Evolutionary conservation across 2,329 filamentous ascomycete species (phyloP).

Genomic region (Esteya vermicola): DNA sequence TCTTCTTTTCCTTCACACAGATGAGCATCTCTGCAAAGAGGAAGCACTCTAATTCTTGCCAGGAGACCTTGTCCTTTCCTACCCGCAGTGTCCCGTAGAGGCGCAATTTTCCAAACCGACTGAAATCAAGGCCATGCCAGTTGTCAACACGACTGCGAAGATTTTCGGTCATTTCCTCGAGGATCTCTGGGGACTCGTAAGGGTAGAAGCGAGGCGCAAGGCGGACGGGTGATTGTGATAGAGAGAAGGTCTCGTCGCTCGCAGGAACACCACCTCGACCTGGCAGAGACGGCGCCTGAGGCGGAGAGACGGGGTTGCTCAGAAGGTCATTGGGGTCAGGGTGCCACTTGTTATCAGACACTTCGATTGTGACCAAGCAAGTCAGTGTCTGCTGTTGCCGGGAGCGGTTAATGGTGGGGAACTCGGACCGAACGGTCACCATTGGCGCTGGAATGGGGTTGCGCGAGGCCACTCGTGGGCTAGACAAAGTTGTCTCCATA

Average conservation of each 20-base stretch:
- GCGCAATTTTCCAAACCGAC: constrained; percentile 81
- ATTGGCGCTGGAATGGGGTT: constrained; percentile 84
- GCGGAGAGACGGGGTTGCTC: constrained; percentile 24
- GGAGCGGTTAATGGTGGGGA: constrained; percentile 82
- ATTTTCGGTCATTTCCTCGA: constrained; percentile 78
- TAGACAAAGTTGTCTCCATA: constrained; percentile 76
- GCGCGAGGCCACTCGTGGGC: constrained; percentile 55
- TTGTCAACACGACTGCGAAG: constrained; percentile 85
- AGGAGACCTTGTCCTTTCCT: constrained; percentile 89
- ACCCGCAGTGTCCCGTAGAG: constrained; percentile 83
- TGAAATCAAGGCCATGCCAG: constrained; percentile 93
- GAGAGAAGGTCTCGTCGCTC: constrained; percentile 40
- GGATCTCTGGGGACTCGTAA: constrained; percentile 59
- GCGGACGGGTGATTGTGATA: constrained; percentile 44
- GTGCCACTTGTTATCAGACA: constrained; percentile 82
- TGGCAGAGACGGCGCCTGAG: constrained; percentile 19
- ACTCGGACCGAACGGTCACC: constrained; percentile 93
- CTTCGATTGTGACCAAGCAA: constrained; percentile 86
- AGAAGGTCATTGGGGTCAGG: constrained; percentile 71
- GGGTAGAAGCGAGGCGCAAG: constrained; percentile 48
- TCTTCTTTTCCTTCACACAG: constrained; percentile 95
- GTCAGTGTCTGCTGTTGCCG: constrained; percentile 91
- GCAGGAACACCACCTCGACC: constrained; percentile 24
- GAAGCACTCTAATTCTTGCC: constrained; percentile 96
- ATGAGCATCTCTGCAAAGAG: constrained; percentile 98